A percentile compares a stretch with the other conserved stretches of the same genome.
These are phyloP conservation scores for Gaeumannomyces tritici DNA, from an alignment of 2,329 filamentous ascomycete species.

Conservation along the genomic window DNA sequence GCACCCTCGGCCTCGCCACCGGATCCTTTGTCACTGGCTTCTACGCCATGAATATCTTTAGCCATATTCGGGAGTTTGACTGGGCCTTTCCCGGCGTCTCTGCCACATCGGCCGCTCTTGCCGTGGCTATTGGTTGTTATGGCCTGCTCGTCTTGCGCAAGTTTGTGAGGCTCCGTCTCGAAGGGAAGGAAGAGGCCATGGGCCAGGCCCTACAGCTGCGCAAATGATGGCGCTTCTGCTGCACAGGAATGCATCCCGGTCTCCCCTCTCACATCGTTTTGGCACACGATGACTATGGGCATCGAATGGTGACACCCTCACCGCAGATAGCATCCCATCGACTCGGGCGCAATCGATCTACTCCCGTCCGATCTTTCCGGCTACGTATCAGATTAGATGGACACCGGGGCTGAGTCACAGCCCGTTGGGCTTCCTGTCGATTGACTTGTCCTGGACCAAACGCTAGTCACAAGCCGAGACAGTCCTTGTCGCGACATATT, in stretches of 20 bases:
- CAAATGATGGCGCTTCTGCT: not conserved
- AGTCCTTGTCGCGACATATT: not conserved
- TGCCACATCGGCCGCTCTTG: constrained; percentile 60
- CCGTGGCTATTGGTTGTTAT: constrained; percentile 70
- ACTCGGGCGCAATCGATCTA: not conserved
- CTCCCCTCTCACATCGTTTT: not conserved
- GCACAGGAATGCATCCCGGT: not conserved
- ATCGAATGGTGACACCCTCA: not conserved
- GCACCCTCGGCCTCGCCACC: constrained; percentile 86
- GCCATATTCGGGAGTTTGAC: constrained; percentile 91
- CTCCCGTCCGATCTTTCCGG: too few species aligned
- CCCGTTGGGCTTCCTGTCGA: not conserved
- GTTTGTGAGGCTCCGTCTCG: constrained; percentile 23
- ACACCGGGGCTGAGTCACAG: not conserved
- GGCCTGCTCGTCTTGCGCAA: constrained; percentile 75
- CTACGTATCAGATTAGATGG: not conserved
- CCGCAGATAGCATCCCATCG: not conserved
- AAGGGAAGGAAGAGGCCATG: constrained; percentile 9
- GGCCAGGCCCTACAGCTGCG: not conserved
- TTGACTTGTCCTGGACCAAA: not conserved
- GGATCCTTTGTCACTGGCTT: constrained; percentile 91
- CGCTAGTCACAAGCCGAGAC: not conserved
- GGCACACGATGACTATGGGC: too few species aligned
- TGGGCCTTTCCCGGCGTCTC: constrained; percentile 76
- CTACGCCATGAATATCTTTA: constrained; percentile 99